Percentiles rank a stretch among this genome's conserved stretches.
Conservation (phyloP, 23 red algal genomes). For the Gracilaria gracilis region DNA sequence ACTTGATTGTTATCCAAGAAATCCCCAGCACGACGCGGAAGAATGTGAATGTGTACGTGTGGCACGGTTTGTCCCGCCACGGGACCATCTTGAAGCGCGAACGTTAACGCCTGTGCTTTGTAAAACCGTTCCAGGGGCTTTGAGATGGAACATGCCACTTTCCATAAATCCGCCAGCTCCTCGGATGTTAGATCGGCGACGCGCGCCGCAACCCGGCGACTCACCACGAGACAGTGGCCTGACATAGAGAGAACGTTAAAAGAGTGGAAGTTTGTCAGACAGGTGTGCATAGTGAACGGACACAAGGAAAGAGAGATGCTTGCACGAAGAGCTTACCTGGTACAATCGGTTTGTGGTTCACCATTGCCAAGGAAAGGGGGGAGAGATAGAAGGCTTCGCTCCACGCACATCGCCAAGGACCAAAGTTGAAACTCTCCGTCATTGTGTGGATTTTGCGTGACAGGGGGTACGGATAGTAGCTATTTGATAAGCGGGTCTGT, state of each 20-base stretch:
- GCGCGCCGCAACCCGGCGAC: slow-evolving; percentile 51
- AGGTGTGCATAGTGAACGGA: background rate
- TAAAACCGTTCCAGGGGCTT: slow-evolving; percentile 42
- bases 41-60: slow-evolving; percentile 94
- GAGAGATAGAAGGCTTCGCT: slow-evolving; percentile 85
- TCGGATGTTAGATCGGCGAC: slow-evolving; percentile 72
- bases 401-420: slow-evolving; percentile 24
- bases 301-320: background rate
- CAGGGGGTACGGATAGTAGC: background rate
- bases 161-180: slow-evolving; percentile 88
- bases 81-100: slow-evolving; percentile 85
- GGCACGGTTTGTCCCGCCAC: slow-evolving; percentile 86
- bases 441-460: background rate
- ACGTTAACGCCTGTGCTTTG: slow-evolving; percentile 66
- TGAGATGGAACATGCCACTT: slow-evolving; percentile 61
- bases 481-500: no score
- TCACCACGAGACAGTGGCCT: slow-evolving; percentile 84
- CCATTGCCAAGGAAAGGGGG: slow-evolving; percentile 71
- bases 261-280: background rate
- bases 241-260: background rate
- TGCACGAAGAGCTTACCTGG: slow-evolving; percentile 37
- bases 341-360: slow-evolving; percentile 88
- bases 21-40: slow-evolving; percentile 78
- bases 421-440: slow-evolving; percentile 44
- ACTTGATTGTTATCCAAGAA: slow-evolving; percentile 85